Conservation (phyloP, 805 yeast genomes). For the Pichia heedii region DNA sequence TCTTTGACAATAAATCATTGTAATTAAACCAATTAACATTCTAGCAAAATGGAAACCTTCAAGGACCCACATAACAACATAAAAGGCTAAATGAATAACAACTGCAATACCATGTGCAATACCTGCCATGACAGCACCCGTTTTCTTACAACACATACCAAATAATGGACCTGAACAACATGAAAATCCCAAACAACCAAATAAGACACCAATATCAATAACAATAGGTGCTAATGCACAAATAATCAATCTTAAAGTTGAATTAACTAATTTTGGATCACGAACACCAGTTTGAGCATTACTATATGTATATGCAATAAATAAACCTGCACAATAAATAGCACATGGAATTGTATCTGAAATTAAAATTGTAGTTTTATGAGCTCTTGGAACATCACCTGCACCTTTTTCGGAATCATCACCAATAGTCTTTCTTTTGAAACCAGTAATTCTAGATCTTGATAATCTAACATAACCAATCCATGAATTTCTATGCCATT, state of each 20-base stretch:
- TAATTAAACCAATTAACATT: constrained; percentile 77
- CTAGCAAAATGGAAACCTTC: constrained; percentile 87
- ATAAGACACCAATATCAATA: constrained; percentile 78
- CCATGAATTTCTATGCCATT: constrained; percentile 87
- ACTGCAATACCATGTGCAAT: constrained; percentile 95
- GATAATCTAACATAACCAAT: constrained; percentile 74
- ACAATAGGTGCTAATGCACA: constrained; percentile 89
- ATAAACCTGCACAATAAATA: constrained; percentile 70
- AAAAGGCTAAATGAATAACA: constrained; percentile 74
- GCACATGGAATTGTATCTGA: constrained; percentile 67
- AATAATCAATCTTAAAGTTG: constrained; percentile 61
- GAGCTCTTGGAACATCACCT: constrained; percentile 79
- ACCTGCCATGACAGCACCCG: constrained; percentile 93
- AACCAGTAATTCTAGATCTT: constrained; percentile 80
- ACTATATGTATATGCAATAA: constrained; percentile 70
- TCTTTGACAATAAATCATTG: constrained; percentile 84
- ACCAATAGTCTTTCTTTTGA: constrained; percentile 65
- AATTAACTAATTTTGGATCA: constrained; percentile 48
- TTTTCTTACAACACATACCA: constrained; percentile 92
- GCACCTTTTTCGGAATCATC: constrained; percentile 75
- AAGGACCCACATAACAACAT: constrained; percentile 93
- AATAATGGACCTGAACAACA: constrained; percentile 97
- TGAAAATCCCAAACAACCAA: constrained; percentile 69
- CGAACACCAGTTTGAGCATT: constrained; percentile 82
- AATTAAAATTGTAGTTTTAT: constrained; percentile 60